Conservation (phyloP, 2,329 filamentous ascomycete species). For the Sclerotinia subarctica region DNA sequence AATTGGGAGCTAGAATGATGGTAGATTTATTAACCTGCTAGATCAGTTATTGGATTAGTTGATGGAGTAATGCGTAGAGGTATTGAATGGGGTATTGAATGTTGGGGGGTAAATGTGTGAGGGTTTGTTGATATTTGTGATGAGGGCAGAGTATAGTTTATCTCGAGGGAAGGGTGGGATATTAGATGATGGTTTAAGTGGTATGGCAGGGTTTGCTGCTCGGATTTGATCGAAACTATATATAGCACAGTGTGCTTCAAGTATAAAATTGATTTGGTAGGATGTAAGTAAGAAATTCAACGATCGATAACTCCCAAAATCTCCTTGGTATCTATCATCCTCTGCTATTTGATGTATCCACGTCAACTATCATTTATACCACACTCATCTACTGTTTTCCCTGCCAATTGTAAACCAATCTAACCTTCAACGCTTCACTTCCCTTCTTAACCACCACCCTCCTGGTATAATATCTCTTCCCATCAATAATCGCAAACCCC, state of each 20-base stretch:
- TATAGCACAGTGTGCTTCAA: too few species aligned
- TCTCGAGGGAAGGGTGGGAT: background rate
- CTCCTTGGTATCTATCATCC: background rate
- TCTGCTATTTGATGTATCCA: background rate
- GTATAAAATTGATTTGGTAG: background rate
- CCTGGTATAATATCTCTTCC: slow-evolving; percentile 41
- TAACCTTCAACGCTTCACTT: slow-evolving; percentile 40
- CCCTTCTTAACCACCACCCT: slow-evolving; percentile 43
- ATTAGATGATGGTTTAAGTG: background rate
- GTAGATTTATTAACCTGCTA: too few species aligned
- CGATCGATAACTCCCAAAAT: background rate
- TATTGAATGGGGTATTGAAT: too few species aligned
- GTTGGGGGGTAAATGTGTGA: too few species aligned
- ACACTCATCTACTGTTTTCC: slow-evolving; percentile 28
- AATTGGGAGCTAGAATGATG: too few species aligned
- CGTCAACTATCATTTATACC: background rate
- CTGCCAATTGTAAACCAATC: slow-evolving; percentile 44
- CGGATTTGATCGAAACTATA: background rate
- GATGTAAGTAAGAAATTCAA: background rate
- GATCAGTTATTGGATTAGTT: too few species aligned
- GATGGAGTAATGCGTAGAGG: too few species aligned
- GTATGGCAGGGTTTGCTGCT: background rate
- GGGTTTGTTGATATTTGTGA: background rate
- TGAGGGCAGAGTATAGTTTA: background rate
- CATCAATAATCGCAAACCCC: slow-evolving; percentile 46